A percentile compares a stretch with the other conserved stretches of the same genome.
Evolutionary conservation across 495 filamentous ascomycete genomes (phyloP).

Genomic region (Aspergillus funiculosus): DNA sequence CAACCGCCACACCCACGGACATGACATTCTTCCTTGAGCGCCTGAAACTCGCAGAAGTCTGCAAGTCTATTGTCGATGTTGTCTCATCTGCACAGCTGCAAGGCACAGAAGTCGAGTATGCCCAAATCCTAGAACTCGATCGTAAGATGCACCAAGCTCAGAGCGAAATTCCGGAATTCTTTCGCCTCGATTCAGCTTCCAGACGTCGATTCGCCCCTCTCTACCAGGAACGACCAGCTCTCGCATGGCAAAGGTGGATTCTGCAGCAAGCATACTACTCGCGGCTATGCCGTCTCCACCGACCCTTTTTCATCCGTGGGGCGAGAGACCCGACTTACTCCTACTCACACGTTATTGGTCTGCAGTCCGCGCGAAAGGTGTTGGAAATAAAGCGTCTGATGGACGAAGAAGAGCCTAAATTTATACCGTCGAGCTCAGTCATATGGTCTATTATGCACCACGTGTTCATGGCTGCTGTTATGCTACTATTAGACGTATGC

Average conservation of each 20-base stretch:
- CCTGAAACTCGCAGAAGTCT: slow-evolving; percentile 35
- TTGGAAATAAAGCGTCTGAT: slow-evolving; percentile 37
- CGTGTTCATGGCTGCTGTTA: slow-evolving; percentile 45
- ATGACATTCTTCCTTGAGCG: slow-evolving; percentile 43
- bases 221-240: slow-evolving; percentile 30
- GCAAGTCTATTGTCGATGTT: slow-evolving; percentile 39
- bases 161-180: slow-evolving; percentile 25
- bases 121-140: slow-evolving; percentile 33
- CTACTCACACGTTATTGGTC: slow-evolving; percentile 40
- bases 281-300: slow-evolving; percentile 40
- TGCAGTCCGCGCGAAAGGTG: slow-evolving; percentile 42
- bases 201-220: slow-evolving; percentile 27
- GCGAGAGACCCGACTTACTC: slow-evolving; percentile 37
- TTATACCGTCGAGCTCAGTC: slow-evolving; percentile 24
- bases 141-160: slow-evolving; percentile 29
- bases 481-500: slow-evolving; percentile 42
- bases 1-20: slow-evolving; percentile 30
- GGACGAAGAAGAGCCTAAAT: slow-evolving; percentile 30
- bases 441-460: slow-evolving; percentile 40
- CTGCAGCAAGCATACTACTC: slow-evolving; percentile 39
- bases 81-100: slow-evolving; percentile 26
- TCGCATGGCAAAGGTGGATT: slow-evolving; percentile 38
- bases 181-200: slow-evolving; percentile 33
- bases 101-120: slow-evolving; percentile 31
- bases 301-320: slow-evolving; percentile 37